Conservation (phyloP, 2,329 filamentous ascomycete species). For the Tolypocladium capitatum region DNA sequence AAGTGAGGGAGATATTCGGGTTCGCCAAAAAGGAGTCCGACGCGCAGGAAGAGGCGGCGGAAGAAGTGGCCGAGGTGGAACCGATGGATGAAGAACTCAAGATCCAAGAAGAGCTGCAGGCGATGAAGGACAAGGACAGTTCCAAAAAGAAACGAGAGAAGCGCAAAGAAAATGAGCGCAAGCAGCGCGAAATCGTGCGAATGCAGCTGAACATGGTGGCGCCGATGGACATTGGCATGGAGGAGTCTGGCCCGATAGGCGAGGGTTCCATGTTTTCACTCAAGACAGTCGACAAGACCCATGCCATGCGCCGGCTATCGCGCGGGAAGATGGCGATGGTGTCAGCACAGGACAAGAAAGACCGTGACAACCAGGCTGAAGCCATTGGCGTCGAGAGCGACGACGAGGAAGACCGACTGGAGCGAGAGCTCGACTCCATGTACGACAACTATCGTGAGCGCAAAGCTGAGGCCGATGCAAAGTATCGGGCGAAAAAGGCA, state of each 20-base stretch:
- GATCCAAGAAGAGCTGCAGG: constrained; percentile 77
- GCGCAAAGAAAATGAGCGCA: constrained; percentile 81
- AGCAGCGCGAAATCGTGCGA: constrained; percentile 85
- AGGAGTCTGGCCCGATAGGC: constrained; percentile 65
- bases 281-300: constrained; percentile 66
- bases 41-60: constrained; percentile 27
- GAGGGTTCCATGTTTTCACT: constrained; percentile 78
- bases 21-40: constrained; percentile 61
- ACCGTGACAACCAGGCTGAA: constrained; percentile 39
- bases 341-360: constrained; percentile 42
- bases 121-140: constrained; percentile 65
- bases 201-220: constrained; percentile 97
- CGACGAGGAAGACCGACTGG: constrained; percentile 68
- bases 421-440: constrained; percentile 73
- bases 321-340: constrained; percentile 68
- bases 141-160: constrained; percentile 70
- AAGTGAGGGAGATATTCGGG: constrained; percentile 81
- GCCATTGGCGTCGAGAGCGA: constrained; percentile 54
- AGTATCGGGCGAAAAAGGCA: constrained; percentile 80
- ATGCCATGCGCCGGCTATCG: constrained; percentile 44
- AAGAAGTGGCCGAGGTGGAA: constrained; percentile 71
- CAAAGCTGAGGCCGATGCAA: constrained; percentile 68
- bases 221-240: constrained; percentile 90
- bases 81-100: constrained; percentile 90
- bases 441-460: constrained; percentile 77